phyloP scores from a whole-genome alignment of 2,329 filamentous ascomycete species.

The Rutstroemia sp. region DNA sequence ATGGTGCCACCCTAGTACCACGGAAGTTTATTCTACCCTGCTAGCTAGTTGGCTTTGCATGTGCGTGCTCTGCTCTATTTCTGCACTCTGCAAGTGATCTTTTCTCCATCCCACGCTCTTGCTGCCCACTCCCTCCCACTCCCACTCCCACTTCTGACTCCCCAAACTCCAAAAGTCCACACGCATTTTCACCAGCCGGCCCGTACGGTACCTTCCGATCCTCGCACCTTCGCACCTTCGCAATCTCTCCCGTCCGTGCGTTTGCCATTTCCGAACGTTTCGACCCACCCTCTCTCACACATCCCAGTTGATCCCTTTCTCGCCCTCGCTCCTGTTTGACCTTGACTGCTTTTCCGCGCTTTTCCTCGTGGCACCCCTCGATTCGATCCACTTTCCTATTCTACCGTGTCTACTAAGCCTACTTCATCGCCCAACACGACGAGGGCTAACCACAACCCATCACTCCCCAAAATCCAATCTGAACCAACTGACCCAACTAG shows the following conservation, averaged over 20 bases:
- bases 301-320: not conserved
- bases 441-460: not conserved
- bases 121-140: no score
- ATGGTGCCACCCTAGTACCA: no score
- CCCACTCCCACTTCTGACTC: no score
- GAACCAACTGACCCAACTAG: no score
- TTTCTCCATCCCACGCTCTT: not conserved
- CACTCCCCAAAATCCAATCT: not conserved
- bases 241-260: not conserved
- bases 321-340: not conserved
- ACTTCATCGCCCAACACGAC: not conserved
- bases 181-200: no score
- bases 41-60: no score
- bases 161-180: no score
- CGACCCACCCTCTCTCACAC: conserved; percentile 2
- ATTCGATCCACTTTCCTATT: no score
- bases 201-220: not conserved
- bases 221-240: no score
- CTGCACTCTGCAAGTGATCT: conserved; percentile 4
- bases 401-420: no score
- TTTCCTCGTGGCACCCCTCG: conserved; percentile 11
- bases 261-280: conserved; percentile 3
- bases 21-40: no score
- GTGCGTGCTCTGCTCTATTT: not conserved
- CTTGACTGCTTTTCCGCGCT: not conserved